These are phyloP conservation scores for Phyllosticta ampelicida DNA, from an alignment of 2,329 filamentous ascomycete genomes.

Conservation along the genomic window DNA sequence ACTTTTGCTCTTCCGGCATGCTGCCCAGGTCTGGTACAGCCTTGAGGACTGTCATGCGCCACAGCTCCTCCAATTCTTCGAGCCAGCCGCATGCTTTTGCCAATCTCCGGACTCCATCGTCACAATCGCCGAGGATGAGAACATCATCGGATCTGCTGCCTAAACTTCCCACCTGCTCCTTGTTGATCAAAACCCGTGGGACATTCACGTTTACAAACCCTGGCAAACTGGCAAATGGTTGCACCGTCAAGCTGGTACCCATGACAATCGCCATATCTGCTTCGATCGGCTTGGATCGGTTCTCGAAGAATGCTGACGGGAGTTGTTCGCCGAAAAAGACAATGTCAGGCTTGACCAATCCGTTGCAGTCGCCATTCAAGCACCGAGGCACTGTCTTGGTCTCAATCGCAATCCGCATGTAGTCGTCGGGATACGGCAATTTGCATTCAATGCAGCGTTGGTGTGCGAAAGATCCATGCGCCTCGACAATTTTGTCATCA, in stretches of 20 bases:
- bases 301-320: slow-evolving; percentile 54
- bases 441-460: slow-evolving; percentile 90
- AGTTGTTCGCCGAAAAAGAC: slow-evolving; percentile 82
- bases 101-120: slow-evolving; percentile 66
- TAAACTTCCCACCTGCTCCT: slow-evolving; percentile 68
- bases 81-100: slow-evolving; percentile 76
- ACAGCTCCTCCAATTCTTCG: slow-evolving; percentile 68
- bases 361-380: slow-evolving; percentile 49
- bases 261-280: slow-evolving; percentile 76
- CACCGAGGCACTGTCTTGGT: slow-evolving; percentile 63
- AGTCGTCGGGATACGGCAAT: slow-evolving; percentile 55
- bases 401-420: slow-evolving; percentile 61
- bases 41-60: slow-evolving; percentile 54
- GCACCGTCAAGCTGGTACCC: slow-evolving; percentile 78
- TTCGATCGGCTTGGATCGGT: slow-evolving; percentile 42
- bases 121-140: slow-evolving; percentile 69
- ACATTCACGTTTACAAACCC: slow-evolving; percentile 47
- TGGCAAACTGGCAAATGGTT: slow-evolving; percentile 80
- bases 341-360: slow-evolving; percentile 86
- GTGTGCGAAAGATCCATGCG: slow-evolving; percentile 82
- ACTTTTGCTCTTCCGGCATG: slow-evolving; percentile 24
- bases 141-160: slow-evolving; percentile 77
- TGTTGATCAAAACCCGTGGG: slow-evolving; percentile 79
- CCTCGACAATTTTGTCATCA: slow-evolving; percentile 72
- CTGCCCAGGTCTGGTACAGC: slow-evolving; percentile 37